phyloP scores from a whole-genome alignment of 768 basidiomycete species.

The Amanita pallidorosea region DNA sequence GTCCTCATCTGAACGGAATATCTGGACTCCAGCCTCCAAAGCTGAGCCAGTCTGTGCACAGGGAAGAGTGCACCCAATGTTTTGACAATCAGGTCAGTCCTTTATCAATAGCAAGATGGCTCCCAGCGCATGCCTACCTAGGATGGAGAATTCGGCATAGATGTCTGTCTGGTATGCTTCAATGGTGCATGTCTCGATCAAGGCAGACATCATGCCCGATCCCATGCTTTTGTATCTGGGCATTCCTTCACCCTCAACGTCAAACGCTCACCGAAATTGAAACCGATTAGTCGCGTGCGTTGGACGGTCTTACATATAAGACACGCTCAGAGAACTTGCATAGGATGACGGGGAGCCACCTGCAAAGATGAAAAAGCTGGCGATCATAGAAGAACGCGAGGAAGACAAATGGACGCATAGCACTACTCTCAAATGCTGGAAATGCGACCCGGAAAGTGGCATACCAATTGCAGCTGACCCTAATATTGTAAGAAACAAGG shows the following conservation, averaged over 20 bases:
- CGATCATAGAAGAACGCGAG: constrained; percentile 77
- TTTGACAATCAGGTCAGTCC: constrained; percentile 87
- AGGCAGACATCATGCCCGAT: constrained; percentile 42
- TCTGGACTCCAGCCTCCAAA: constrained; percentile 42
- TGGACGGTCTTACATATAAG: too few species aligned
- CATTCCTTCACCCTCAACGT: constrained; percentile 78
- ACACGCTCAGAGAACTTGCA: background rate
- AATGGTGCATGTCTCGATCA: constrained; percentile 83
- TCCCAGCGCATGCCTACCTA: too few species aligned
- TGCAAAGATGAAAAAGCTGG: constrained; percentile 80
- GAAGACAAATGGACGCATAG: constrained; percentile 76
- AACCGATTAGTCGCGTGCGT: constrained; percentile 12
- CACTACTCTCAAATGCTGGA: constrained; percentile 68
- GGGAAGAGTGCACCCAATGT: constrained; percentile 96
- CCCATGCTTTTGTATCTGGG: constrained; percentile 60
- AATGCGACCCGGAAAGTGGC: constrained; percentile 45
- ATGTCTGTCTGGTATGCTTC: constrained; percentile 89
- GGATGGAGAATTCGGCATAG: constrained; percentile 42
- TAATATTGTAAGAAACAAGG: constrained; percentile 19
- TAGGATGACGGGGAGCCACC: constrained; percentile 76
- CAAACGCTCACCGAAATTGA: constrained; percentile 58
- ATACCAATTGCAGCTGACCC: constrained; percentile 29
- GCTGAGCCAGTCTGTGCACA: constrained; percentile 63
- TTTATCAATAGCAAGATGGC: too few species aligned
- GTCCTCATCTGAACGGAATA: constrained; percentile 38